Conservation (phyloP, 2,329 filamentous ascomycete species). For the Paraphoma sp. region DNA sequence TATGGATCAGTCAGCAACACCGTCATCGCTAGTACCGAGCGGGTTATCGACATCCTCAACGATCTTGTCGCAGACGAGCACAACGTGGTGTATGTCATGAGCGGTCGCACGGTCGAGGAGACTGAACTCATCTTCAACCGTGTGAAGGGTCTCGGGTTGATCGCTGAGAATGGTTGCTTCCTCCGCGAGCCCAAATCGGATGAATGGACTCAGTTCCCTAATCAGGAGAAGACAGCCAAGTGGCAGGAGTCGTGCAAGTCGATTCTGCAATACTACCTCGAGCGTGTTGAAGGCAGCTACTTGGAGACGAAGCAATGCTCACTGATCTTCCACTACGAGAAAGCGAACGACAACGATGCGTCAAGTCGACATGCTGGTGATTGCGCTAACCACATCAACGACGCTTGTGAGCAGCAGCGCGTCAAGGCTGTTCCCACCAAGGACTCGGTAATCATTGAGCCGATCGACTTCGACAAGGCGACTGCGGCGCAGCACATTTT, state of each 20-base stretch:
- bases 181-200: slow-evolving; percentile 71
- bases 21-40: slow-evolving; percentile 84
- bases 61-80: slow-evolving; percentile 79
- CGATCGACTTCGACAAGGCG: slow-evolving; percentile 84
- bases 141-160: slow-evolving; percentile 83
- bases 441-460: slow-evolving; percentile 82
- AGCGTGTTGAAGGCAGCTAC: slow-evolving; percentile 85
- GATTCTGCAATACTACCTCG: slow-evolving; percentile 87
- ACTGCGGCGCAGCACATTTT: slow-evolving; percentile 81
- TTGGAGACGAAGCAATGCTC: slow-evolving; percentile 93
- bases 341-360: slow-evolving; percentile 75
- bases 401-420: slow-evolving; percentile 81
- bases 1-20: slow-evolving; percentile 86
- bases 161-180: slow-evolving; percentile 95
- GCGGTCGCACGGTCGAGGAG: slow-evolving; percentile 83
- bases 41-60: slow-evolving; percentile 81
- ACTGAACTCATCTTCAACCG: slow-evolving; percentile 85
- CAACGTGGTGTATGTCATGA: slow-evolving; percentile 95
- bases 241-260: slow-evolving; percentile 87
- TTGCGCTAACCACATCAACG: slow-evolving; percentile 93
- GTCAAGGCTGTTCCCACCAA: slow-evolving; percentile 85
- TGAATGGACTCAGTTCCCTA: slow-evolving; percentile 79
- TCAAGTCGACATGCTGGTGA: slow-evolving; percentile 84
- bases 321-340: slow-evolving; percentile 88
- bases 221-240: slow-evolving; percentile 70